Evolutionary conservation across 108 stramenopile genomes (phyloP).

Genomic region (Conticribra weissflogii): DNA sequence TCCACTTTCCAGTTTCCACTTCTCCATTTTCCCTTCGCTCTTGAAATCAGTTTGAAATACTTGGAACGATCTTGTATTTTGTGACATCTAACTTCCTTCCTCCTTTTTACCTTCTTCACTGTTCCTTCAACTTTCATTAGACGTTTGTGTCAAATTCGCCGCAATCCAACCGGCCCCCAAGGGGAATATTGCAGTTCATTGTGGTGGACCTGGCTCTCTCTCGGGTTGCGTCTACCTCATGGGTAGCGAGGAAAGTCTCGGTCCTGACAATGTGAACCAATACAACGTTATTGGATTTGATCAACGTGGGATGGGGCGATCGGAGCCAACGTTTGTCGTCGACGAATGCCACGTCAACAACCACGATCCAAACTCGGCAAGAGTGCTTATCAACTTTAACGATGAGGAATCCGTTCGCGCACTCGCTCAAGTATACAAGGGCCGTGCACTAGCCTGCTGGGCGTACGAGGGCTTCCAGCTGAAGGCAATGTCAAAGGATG

Average conservation of each 20-base stretch:
- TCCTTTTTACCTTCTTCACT: not conserved
- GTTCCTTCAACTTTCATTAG: not conserved
- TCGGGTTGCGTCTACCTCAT: not conserved
- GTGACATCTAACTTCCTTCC: too few relatives aligned
- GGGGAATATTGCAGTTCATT: conserved; percentile 19
- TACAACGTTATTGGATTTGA: conserved; percentile 18
- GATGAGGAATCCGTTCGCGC: conserved; percentile 11
- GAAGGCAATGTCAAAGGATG: not conserved
- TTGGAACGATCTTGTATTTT: too few relatives aligned
- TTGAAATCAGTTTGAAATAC: too few relatives aligned
- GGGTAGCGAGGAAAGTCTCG: not conserved
- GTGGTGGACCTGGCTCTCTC: conserved; percentile 16
- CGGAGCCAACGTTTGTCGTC: conserved; percentile 5
- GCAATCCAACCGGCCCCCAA: conserved; percentile 10
- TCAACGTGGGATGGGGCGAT: conserved; percentile 7
- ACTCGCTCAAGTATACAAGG: conserved; percentile 9
- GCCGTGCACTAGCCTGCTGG: conserved; percentile 1
- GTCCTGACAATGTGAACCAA: not conserved
- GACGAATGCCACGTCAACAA: conserved; percentile 6
- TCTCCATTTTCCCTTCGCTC: not conserved
- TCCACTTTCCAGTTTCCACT: not conserved
- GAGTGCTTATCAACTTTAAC: conserved; percentile 5
- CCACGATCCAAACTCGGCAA: not conserved
- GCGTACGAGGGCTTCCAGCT: conserved; percentile 6
- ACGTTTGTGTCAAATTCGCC: conserved; percentile 18